phyloP scores from a whole-genome alignment of 768 basidiomycete genomes.

The Chalciporus piperatus region DNA sequence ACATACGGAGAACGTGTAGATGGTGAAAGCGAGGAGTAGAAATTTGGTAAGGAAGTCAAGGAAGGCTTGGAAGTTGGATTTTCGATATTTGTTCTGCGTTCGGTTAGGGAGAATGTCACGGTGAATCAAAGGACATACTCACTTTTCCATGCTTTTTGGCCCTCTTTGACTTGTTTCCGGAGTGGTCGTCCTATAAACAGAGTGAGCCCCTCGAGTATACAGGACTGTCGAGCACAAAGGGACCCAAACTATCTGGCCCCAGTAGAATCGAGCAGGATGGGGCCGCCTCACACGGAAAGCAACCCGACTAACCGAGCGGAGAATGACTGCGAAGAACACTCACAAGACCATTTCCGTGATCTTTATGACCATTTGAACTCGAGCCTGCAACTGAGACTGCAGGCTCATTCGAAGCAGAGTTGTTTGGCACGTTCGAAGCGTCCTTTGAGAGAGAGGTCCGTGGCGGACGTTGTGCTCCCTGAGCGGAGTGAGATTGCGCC shows the following conservation, averaged over 20 bases:
- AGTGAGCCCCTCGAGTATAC: slow-evolving; percentile 15
- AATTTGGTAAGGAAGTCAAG: slow-evolving; percentile 42
- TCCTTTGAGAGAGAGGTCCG: slow-evolving; percentile 13
- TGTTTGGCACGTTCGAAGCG: slow-evolving; percentile 11
- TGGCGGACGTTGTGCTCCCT: slow-evolving; percentile 31
- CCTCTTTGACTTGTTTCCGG: slow-evolving; percentile 21
- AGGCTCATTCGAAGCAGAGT: slow-evolving; percentile 26
- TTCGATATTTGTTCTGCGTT: slow-evolving; percentile 26
- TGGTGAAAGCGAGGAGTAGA: slow-evolving; percentile 44
- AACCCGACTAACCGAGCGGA: background rate
- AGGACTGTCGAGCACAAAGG: background rate
- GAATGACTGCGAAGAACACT: slow-evolving; percentile 9
- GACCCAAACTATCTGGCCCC: background rate
- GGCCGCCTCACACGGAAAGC: background rate
- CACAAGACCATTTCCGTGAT: slow-evolving; percentile 18
- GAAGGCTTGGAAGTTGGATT: slow-evolving; percentile 32
- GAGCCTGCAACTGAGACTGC: slow-evolving; percentile 2
- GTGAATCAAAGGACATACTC: background rate
- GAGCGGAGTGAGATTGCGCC: slow-evolving; percentile 53
- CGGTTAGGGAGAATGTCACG: background rate
- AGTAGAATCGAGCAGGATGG: background rate
- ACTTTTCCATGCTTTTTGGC: slow-evolving; percentile 29
- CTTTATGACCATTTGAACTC: slow-evolving; percentile 7
- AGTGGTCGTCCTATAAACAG: slow-evolving; percentile 14
- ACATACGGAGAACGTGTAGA: slow-evolving; percentile 54